Evolutionary conservation across 257 asterid genomes (phyloP).

Genomic region (Coffea eugenioides): DNA sequence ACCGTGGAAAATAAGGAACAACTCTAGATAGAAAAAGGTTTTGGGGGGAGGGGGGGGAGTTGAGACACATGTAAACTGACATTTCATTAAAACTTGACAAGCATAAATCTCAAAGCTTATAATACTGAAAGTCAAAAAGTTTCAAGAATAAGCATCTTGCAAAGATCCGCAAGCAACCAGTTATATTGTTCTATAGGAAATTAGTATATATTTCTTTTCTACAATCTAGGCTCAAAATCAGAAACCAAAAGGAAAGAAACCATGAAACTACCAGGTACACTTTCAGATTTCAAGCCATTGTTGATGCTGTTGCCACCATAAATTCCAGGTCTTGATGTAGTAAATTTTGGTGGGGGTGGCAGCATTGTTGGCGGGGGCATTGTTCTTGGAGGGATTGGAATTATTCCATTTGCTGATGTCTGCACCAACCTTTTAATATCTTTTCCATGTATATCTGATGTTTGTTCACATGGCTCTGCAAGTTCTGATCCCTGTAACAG

Average conservation of each 20-base stretch:
- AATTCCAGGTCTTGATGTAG: constrained; percentile 32
- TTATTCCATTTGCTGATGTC: constrained; percentile 32
- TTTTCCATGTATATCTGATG: constrained; percentile 63
- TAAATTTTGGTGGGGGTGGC: constrained; percentile 58
- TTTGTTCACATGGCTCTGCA: constrained; percentile 62
- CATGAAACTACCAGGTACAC: constrained; percentile 61
- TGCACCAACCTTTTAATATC: constrained; percentile 37
- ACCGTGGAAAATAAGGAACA: background rate
- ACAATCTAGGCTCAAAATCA: background rate
- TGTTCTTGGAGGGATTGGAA: constrained; percentile 27
- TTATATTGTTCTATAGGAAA: background rate
- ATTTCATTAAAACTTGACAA: background rate
- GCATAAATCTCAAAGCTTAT: background rate
- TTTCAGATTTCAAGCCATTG: constrained; percentile 34
- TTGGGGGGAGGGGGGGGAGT: too few species aligned
- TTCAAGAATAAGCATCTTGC: background rate
- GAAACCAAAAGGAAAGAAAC: constrained; percentile 4
- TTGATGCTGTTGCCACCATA: constrained; percentile 29
- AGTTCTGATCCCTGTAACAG: constrained; percentile 68
- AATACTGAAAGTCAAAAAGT: background rate
- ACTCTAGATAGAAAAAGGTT: too few species aligned
- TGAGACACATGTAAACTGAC: background rate
- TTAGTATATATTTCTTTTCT: background rate
- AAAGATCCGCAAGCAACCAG: background rate
- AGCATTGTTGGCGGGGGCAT: constrained; percentile 51